Evolutionary conservation across 768 basidiomycete species (phyloP).

Genomic region (Amanita fuliginea): DNA sequence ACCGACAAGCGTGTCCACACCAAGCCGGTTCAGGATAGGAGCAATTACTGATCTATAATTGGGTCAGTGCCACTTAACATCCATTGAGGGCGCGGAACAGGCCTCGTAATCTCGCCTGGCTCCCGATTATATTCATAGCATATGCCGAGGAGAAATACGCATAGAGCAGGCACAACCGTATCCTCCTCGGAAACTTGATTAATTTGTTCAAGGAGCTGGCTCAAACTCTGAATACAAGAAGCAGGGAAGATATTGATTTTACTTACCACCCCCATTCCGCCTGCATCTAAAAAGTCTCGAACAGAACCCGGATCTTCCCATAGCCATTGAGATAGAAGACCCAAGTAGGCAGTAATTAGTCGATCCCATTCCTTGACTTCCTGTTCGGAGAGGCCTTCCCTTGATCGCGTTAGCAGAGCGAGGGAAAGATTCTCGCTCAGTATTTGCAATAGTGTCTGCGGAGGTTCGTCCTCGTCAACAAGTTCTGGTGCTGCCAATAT

Average conservation of each 20-base stretch:
- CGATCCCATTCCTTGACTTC: conserved; percentile 88
- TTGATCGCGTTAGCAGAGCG: conserved; percentile 65
- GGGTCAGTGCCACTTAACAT: neutral
- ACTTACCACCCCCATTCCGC: conserved; percentile 84
- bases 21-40: conserved; percentile 83
- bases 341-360: conserved; percentile 76
- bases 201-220: conserved; percentile 86
- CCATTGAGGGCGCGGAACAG: conserved; percentile 11
- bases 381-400: conserved; percentile 52
- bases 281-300: conserved; percentile 81
- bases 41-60: conserved; percentile 63
- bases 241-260: neutral
- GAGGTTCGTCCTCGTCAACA: conserved; percentile 47
- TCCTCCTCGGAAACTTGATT: conserved; percentile 85
- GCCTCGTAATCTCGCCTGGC: conserved; percentile 94
- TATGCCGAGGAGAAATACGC: conserved; percentile 82
- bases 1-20: conserved; percentile 80
- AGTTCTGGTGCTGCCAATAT: conserved; percentile 20
- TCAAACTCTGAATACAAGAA: neutral
- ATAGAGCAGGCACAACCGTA: conserved; percentile 78
- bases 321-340: conserved; percentile 81
- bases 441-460: conserved; percentile 71
- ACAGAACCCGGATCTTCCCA: conserved; percentile 93
- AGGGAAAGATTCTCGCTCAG: conserved; percentile 86
- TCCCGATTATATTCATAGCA: conserved; percentile 97